Percentiles rank a stretch among this genome's conserved stretches.
These are phyloP conservation scores for Pouteria glomerata DNA, from an alignment of 148 eudicot genomes.

Conservation along the genomic window DNA sequence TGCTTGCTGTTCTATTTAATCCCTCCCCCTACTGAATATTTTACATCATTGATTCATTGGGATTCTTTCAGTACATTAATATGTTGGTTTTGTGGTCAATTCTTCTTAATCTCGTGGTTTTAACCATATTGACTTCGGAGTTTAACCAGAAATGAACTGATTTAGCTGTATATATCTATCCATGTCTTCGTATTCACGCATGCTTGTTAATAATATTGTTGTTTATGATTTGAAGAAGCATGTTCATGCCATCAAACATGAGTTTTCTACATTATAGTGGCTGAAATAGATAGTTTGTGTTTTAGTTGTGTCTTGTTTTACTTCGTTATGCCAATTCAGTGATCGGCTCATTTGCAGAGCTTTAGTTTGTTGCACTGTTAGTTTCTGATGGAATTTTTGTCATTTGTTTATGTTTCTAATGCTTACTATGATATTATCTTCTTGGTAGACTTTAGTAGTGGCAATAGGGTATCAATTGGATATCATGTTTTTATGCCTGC, in stretches of 20 bases:
- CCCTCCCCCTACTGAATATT: background rate
- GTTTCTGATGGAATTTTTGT: no score
- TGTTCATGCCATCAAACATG: background rate
- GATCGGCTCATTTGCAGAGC: background rate
- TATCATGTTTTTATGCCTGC: background rate
- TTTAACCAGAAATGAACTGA: background rate
- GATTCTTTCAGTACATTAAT: no score
- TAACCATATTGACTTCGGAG: background rate
- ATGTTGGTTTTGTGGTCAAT: background rate
- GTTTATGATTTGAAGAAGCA: background rate
- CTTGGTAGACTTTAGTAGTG: background rate
- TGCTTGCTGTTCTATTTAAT: background rate
- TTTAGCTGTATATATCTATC: background rate
- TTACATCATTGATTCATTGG: no score
- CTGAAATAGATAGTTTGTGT: background rate
- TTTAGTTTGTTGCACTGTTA: background rate
- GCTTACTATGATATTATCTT: background rate
- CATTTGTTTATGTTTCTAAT: background rate
- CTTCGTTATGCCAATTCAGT: background rate
- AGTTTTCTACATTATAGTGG: background rate
- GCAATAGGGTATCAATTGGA: background rate
- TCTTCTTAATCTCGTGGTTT: background rate
- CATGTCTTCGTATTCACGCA: background rate
- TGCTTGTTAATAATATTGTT: background rate
- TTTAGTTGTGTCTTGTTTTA: background rate